phyloP scores from a whole-genome alignment of 148 eudicot genomes.

The Dysphania ambrosioides region DNA sequence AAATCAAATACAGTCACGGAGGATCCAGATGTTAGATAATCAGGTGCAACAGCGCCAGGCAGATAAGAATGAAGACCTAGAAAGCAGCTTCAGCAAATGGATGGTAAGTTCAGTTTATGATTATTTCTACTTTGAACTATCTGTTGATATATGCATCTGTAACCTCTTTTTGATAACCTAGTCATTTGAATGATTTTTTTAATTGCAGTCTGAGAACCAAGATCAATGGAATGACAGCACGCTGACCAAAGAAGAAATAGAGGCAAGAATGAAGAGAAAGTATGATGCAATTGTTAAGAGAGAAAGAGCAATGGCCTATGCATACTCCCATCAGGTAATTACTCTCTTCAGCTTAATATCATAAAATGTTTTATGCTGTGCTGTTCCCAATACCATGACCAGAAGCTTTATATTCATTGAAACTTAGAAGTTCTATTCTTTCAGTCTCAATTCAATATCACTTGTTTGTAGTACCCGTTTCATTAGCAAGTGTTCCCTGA shows the following conservation, averaged over 20 bases:
- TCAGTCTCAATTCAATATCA: conserved; percentile 25
- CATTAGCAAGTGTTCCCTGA: neutral
- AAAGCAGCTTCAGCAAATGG: conserved; percentile 63
- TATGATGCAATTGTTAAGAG: conserved; percentile 77
- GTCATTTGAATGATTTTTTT: neutral
- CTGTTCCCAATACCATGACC: no score
- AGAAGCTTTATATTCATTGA: no score
- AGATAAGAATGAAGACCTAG: conserved; percentile 53
- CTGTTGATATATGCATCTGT: neutral
- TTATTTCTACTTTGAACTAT: neutral
- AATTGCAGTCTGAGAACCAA: conserved; percentile 31
- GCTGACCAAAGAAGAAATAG: conserved; percentile 77
- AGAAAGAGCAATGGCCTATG: conserved; percentile 94
- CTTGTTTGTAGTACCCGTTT: neutral
- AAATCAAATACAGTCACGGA: conserved; percentile 77
- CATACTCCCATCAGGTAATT: conserved; percentile 86
- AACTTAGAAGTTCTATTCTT: no score
- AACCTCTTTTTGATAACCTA: neutral
- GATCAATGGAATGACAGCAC: conserved; percentile 88
- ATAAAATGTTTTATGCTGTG: no score
- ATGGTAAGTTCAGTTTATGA: conserved; percentile 32
- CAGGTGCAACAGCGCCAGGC: conserved; percentile 62
- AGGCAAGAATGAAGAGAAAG: conserved; percentile 67
- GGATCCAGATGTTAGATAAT: conserved; percentile 86
- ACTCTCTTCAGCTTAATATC: neutral